phyloP scores from a whole-genome alignment of 148 eudicot genomes.

The Chenopodium suecicum region DNA sequence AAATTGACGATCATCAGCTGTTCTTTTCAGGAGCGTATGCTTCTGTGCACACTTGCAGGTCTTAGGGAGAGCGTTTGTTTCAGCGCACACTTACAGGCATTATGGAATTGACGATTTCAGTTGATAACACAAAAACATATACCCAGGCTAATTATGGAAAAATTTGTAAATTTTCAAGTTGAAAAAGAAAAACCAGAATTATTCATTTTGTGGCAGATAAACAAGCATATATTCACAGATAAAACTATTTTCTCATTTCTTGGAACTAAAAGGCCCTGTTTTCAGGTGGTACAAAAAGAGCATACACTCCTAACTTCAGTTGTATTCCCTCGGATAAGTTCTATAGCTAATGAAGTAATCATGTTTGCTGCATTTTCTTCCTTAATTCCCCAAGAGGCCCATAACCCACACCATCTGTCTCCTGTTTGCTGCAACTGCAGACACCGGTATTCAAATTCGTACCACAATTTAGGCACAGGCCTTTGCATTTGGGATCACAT shows the following conservation, averaged over 20 bases:
- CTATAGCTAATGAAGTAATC: conserved; percentile 5
- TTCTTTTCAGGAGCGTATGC: too few species aligned
- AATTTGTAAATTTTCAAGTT: too few species aligned
- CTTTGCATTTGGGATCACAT: conserved; percentile 76
- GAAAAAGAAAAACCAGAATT: neutral
- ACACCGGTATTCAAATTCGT: conserved; percentile 51
- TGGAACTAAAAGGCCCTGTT: neutral
- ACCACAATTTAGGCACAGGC: conserved; percentile 75
- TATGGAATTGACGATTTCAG: too few species aligned
- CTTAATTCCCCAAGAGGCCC: conserved; percentile 68
- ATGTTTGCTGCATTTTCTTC: conserved; percentile 58
- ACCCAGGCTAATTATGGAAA: too few species aligned
- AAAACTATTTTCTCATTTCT: neutral
- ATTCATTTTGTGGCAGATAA: conserved; percentile 47
- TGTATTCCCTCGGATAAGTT: neutral
- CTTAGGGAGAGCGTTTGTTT: too few species aligned
- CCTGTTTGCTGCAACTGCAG: conserved; percentile 52
- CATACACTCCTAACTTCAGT: neutral
- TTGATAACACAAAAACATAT: too few species aligned
- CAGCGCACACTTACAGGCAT: too few species aligned
- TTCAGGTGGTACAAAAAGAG: neutral
- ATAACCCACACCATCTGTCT: conserved; percentile 30
- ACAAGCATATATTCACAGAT: conserved; percentile 9
- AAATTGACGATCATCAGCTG: neutral
- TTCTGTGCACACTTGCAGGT: too few species aligned